Percentiles rank a stretch among this genome's conserved stretches.
These are phyloP conservation scores for Cercis canadensis DNA, from an alignment of 306 rosid species.

Conservation along the genomic window DNA sequence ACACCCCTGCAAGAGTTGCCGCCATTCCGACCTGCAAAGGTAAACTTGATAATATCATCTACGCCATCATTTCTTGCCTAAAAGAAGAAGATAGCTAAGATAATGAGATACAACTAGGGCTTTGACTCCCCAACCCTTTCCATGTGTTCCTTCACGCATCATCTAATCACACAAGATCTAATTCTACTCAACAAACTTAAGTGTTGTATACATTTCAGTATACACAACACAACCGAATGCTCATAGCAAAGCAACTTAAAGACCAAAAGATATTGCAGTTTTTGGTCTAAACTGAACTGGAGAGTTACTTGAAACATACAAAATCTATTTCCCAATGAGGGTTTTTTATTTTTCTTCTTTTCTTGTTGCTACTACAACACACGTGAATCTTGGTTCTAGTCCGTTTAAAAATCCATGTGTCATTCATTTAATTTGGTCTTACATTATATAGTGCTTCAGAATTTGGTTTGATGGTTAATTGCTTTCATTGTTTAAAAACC, in stretches of 20 bases:
- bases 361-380: neutral
- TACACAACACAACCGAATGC: slow-evolving; percentile 5
- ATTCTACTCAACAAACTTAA: slow-evolving; percentile 3
- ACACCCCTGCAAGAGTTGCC: slow-evolving; percentile 96
- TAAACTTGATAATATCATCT: slow-evolving; percentile 37
- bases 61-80: slow-evolving; percentile 21
- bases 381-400: too few relatives aligned
- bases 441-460: neutral
- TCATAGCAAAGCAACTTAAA: neutral
- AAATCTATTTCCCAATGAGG: neutral
- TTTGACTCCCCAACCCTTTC: slow-evolving; percentile 27
- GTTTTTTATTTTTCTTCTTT: too few relatives aligned
- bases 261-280: neutral
- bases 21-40: slow-evolving; percentile 98
- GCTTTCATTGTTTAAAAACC: neutral
- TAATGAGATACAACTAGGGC: neutral
- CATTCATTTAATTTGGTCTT: neutral
- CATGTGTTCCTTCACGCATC: neutral
- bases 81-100: slow-evolving; percentile 25
- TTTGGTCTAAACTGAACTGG: slow-evolving; percentile 12
- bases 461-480: neutral
- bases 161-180: slow-evolving; percentile 3
- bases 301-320: slow-evolving; percentile 11
- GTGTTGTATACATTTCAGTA: neutral
- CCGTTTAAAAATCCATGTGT: too few relatives aligned